Base-by-base conservation (phyloP, 352 stramenopile genomes). In the Blastocystis hominis region DNA sequence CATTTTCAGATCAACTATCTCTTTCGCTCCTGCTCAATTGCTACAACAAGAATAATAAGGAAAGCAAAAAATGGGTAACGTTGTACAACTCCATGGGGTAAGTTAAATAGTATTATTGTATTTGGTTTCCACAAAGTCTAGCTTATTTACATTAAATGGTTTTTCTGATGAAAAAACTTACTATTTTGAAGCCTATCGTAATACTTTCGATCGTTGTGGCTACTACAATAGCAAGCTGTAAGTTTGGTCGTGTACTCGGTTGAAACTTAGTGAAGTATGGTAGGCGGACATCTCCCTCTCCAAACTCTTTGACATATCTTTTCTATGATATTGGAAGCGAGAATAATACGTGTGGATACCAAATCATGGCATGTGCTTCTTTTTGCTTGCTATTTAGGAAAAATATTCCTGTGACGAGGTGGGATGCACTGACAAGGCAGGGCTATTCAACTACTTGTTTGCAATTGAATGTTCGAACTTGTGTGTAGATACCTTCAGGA, bases 331-430 rank as follows among this genome's bases (percentile, higher is more conserved):
- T 59, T 59, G n/a, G 50, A n/a, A 59, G 13, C n/a, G 50, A 46
- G 17, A 87, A 87, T 44, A 56, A 87, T 64, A 87, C 77, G 46
- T 87, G 77, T 56, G 77, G 55, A 4, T 87, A 75, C 38, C 20
- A 63, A 4, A 77, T 87, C 36, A 87, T 87, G 77, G 72, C 68
- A 63, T 40, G 10, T 40, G 24, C 36, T 7, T 30, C 3, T 50
- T 20, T 6, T 44, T 44, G 3, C 0, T 36, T 44, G 30, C 40
- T 50, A 34, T 6, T 17, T 84, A 84, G 72, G 59, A 87, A 66
- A 72, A 56, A 10, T 87, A 50, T 44, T 38, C 77, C 20, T 87
- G 77, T 44, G 61, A 72, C 7, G 77, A 87, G 53, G 62, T 78
- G 17, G 61, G n/a, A 5, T 87, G 77, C 24, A 69, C 40, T 20